Conservation (phyloP, 2,329 filamentous ascomycete genomes). For the Ampelomyces quisqualis region DNA sequence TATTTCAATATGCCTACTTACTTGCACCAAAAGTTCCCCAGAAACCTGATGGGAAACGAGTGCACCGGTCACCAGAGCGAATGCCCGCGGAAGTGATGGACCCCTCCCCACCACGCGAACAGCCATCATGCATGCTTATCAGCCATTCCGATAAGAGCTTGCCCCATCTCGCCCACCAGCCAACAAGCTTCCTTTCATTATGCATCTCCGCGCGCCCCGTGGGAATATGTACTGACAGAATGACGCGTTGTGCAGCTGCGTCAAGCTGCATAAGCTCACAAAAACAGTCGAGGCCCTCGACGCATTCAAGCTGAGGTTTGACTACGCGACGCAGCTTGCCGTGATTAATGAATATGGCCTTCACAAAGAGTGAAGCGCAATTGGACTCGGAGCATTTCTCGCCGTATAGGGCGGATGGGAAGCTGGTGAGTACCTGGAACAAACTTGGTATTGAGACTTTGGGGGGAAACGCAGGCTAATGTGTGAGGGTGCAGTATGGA, state of each 20-base stretch:
- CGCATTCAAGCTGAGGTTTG: too few species aligned
- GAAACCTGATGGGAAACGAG: too few species aligned
- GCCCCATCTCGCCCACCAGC: slow-evolving; percentile 6
- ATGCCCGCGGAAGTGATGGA: too few species aligned
- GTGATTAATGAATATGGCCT: too few species aligned
- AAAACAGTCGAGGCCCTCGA: slow-evolving; percentile 32
- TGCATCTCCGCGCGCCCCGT: slow-evolving; percentile 44
- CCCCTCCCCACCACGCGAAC: too few species aligned
- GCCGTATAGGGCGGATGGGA: slow-evolving; percentile 59
- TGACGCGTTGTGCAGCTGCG: not conserved
- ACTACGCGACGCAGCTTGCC: too few species aligned
- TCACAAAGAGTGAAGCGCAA: slow-evolving; percentile 6
- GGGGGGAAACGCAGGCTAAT: not conserved
- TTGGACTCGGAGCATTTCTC: slow-evolving; percentile 55
- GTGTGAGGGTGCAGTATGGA: slow-evolving; percentile 52
- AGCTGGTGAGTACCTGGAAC: slow-evolving; percentile 57
- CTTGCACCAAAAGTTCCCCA: too few species aligned
- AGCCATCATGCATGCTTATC: slow-evolving; percentile 12
- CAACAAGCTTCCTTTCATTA: slow-evolving; percentile 10
- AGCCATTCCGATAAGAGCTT: slow-evolving; percentile 11
- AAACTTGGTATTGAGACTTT: too few species aligned
- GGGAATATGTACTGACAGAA: slow-evolving; percentile 31
- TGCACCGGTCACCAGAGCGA: too few species aligned
- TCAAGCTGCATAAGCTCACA: slow-evolving; percentile 2
- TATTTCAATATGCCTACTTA: too few species aligned